Evolutionary conservation across 169 alveolate genomes (phyloP).

Genomic region (Plasmodium chabaudi): DNA sequence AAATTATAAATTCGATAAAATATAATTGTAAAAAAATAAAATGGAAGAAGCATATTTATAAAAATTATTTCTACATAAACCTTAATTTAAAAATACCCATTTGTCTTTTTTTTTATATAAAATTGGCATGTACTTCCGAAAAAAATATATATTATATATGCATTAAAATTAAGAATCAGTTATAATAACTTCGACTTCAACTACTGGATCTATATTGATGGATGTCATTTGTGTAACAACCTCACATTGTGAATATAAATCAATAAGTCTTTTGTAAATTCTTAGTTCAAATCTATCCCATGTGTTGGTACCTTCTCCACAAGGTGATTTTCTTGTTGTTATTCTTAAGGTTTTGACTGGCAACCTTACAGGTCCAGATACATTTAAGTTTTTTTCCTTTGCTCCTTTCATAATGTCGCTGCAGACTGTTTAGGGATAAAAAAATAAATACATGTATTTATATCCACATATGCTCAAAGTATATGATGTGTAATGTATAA

Average conservation of each 20-base stretch:
- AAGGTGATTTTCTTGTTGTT: conserved; percentile 97
- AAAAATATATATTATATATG: no score
- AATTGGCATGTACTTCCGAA: no score
- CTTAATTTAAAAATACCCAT: not conserved
- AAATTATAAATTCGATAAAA: no score
- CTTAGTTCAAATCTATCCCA: conserved; percentile 98
- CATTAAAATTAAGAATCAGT: conserved; percentile 70
- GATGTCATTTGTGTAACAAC: conserved; percentile 97
- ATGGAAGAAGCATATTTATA: no score
- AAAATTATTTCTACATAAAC: not conserved
- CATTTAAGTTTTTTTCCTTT: conserved; percentile 93
- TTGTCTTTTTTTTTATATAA: no score
- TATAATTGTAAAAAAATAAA: no score
- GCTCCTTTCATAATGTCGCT: conserved; percentile 94
- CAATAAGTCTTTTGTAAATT: conserved; percentile 98
- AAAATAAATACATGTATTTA: not conserved
- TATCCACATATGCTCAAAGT: not conserved
- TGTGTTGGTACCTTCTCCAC: conserved; percentile 99
- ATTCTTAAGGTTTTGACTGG: conserved; percentile 96
- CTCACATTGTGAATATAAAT: conserved; percentile 96
- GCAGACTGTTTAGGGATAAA: conserved; percentile 86
- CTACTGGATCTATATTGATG: conserved; percentile 97
- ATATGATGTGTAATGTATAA: no score
- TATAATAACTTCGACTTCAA: conserved; percentile 97
- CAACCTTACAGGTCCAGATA: conserved; percentile 97